Evolutionary conservation across 1,139 yeast species (phyloP).

Genomic region (Petasospora fabianii): DNA sequence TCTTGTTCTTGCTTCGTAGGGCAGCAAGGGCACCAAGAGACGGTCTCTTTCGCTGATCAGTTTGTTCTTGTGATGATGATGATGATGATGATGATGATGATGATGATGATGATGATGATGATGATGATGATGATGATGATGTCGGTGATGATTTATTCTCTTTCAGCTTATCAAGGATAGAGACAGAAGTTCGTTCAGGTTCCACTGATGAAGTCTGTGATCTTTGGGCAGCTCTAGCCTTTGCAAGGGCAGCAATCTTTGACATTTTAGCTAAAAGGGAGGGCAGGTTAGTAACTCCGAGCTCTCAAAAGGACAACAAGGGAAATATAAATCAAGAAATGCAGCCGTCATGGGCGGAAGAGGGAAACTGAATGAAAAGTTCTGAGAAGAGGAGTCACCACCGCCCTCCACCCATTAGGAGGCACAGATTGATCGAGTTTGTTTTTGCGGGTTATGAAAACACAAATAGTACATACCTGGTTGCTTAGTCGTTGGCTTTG

Average conservation of each 20-base stretch:
- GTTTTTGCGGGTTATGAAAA: conserved; percentile 2
- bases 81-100: neutral
- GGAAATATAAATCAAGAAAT: neutral
- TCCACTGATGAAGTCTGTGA: neutral
- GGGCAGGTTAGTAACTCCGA: conserved; percentile 12
- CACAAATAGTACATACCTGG: conserved; percentile 26
- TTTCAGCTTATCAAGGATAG: conserved; percentile 24
- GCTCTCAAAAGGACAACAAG: neutral
- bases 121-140: neutral
- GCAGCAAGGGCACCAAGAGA: neutral
- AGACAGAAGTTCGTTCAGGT: conserved; percentile 13
- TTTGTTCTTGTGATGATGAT: neutral
- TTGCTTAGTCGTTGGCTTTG: conserved; percentile 3
- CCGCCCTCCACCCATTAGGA: neutral
- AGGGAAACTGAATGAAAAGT: neutral
- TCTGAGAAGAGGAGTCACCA: conserved; percentile 4
- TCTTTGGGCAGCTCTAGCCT: conserved; percentile 34
- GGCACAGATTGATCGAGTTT: conserved; percentile 13
- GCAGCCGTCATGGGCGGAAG: neutral
- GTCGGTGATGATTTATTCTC: too few species aligned
- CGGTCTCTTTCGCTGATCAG: neutral
- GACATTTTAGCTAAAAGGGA: conserved; percentile 26
- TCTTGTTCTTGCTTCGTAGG: neutral
- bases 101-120: too few species aligned
- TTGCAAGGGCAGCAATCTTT: conserved; percentile 48